Evolutionary conservation across 352 stramenopile genomes (phyloP), one percentile per base, ranked within the genome.

Genomic region (Phytophthora idaei): DNA sequence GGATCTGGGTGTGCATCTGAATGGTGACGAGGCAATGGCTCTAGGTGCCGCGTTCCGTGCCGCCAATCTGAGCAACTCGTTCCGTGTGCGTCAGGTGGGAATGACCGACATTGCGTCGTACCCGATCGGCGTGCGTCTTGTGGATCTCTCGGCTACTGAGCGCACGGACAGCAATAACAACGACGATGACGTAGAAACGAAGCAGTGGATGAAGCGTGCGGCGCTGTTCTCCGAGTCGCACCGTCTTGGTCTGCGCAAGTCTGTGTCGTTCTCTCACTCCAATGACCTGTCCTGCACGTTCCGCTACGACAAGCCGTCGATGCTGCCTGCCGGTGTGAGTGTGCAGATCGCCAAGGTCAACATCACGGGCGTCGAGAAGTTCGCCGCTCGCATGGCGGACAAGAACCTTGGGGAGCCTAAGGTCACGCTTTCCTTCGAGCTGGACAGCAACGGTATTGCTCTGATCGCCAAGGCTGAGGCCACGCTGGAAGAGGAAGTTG

Each of bases 21-120:
- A 99, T 79, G 97, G 96, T 50, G 98, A 99, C 75, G 97, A 99
- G 78, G 95, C 94, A 45, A 98, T 99, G 91, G 97, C 96, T 6
- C 76, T 99, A 1, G 97, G 97, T 48, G 92, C 95, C 11, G 94
- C 96, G 6, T 99, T 99, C 81, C 89, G 95, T 55, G 97, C 92
- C 37, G 97, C 97, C 6, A 99, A 99, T 78, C 77, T 99, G 54
- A 97, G 83, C 49, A 99, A 95, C 46, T 90, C 94, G 46, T 99
- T 99, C 88, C 89, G 95, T 63, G 95, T 99, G 44, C 84, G 96
- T 39, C 92, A 98, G 63, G 90, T 99, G 9, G 95, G 95, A 52
- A 96, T 99, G 90, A 89, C 84, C 5, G 96, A 99, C 76, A 85
- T 98, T 52, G 90, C 85, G 44, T 80, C 90, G 25, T 98, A 98